A percentile compares a stretch with the other conserved stretches of the same genome.
These are phyloP conservation scores for Luzula sylvatica DNA, from an alignment of 176 grass and related monocot genomes.

Conservation along the genomic window DNA sequence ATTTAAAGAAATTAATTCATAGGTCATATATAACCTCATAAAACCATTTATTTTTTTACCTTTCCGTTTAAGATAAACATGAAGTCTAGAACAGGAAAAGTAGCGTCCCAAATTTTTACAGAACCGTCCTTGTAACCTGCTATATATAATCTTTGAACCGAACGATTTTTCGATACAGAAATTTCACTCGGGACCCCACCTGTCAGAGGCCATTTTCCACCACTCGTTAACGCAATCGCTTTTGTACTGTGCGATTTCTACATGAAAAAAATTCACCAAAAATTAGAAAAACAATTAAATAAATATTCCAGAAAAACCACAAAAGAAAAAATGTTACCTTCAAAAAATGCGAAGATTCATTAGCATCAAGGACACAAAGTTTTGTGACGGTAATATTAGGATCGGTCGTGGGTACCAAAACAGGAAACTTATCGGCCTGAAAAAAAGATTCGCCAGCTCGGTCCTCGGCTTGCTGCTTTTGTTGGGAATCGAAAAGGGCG, in stretches of 20 bases:
- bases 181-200: constrained; percentile 93
- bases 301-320: neutral
- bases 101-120: constrained; percentile 94
- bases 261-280: neutral
- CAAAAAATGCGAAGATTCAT: constrained; percentile 39
- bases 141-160: constrained; percentile 66
- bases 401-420: constrained; percentile 57
- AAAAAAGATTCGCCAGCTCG: constrained; percentile 26
- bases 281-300: neutral
- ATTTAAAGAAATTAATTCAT: too few species aligned
- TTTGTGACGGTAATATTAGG: constrained; percentile 65
- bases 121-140: constrained; percentile 94
- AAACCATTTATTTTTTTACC: constrained; percentile 28
- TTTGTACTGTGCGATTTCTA: constrained; percentile 55
- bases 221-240: constrained; percentile 31
- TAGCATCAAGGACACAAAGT: constrained; percentile 38
- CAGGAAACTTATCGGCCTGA: constrained; percentile 72
- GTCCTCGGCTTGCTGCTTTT: constrained; percentile 28
- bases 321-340: constrained; percentile 45
- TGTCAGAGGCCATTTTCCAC: constrained; percentile 90
- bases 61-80: constrained; percentile 85
- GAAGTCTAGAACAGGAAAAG: constrained; percentile 57
- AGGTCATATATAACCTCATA: neutral
- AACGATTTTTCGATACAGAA: constrained; percentile 42
- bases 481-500: constrained; percentile 53